A percentile compares a stretch with the other conserved stretches of the same genome.
phyloP scores from a whole-genome alignment of 306 rosid genomes.

The Dicorynia guianensis region DNA sequence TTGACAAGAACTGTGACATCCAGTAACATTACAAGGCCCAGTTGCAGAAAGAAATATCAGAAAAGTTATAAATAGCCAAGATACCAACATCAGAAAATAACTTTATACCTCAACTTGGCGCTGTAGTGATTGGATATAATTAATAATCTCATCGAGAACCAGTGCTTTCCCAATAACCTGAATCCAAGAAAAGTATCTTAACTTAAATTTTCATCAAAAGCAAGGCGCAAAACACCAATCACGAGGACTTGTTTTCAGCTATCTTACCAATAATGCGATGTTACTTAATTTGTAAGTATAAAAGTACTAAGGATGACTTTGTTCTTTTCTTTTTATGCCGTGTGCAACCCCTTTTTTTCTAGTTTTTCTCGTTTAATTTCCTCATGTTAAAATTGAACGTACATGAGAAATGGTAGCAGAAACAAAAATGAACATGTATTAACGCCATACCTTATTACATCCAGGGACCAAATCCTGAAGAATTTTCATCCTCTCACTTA shows the following conservation, averaged over 20 bases:
- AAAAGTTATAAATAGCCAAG: not conserved
- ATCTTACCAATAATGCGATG: not conserved
- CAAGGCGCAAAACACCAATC: not conserved
- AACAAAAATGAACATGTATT: not conserved
- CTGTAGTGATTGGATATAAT: slow-evolving; percentile 91
- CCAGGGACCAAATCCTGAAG: slow-evolving; percentile 98
- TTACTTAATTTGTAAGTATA: not conserved
- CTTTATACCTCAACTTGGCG: slow-evolving; percentile 84
- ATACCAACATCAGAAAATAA: slow-evolving; percentile 15
- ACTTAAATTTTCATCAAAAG: slow-evolving; percentile 9
- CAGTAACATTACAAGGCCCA: slow-evolving; percentile 22
- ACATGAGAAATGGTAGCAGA: not conserved
- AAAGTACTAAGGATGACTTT: slow-evolving; percentile 7
- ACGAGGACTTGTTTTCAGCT: slow-evolving; percentile 11
- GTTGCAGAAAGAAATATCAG: not conserved
- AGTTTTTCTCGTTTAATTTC: not conserved
- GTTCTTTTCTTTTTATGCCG: not conserved
- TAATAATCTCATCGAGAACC: slow-evolving; percentile 95
- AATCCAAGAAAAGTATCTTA: slow-evolving; percentile 26
- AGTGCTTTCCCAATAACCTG: slow-evolving; percentile 96
- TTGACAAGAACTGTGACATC: slow-evolving; percentile 86
- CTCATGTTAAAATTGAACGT: not conserved
- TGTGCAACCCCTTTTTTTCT: not conserved
- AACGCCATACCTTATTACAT: slow-evolving; percentile 77
- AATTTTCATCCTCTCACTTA: slow-evolving; percentile 92